phyloP scores from a whole-genome alignment of 1,284 basidiomycete genomes.

The Hymenochaete sp. region DNA sequence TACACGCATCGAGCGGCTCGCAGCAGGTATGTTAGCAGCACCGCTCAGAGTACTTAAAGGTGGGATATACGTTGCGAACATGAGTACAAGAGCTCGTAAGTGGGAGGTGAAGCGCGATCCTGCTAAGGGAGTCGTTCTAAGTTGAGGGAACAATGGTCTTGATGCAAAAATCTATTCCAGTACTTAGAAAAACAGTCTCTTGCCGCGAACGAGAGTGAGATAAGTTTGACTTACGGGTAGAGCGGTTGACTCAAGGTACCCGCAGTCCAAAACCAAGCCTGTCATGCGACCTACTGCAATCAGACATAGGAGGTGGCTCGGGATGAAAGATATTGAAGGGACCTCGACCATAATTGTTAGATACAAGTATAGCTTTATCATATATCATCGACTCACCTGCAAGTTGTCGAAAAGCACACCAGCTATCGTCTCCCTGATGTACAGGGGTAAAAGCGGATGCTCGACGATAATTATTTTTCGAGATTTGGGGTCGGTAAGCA shows the following conservation, averaged over 20 bases:
- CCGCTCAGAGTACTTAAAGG: slow-evolving; percentile 63
- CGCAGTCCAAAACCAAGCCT: slow-evolving; percentile 88
- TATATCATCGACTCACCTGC: slow-evolving; percentile 44
- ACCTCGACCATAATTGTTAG: slow-evolving; percentile 42
- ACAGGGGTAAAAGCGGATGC: slow-evolving; percentile 77
- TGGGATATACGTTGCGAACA: slow-evolving; percentile 74
- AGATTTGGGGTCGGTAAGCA: slow-evolving; percentile 88
- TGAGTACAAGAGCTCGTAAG: slow-evolving; percentile 67
- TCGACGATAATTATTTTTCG: slow-evolving; percentile 90
- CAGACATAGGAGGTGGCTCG: slow-evolving; percentile 77
- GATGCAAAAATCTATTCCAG: slow-evolving; percentile 72
- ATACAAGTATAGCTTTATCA: slow-evolving; percentile 1
- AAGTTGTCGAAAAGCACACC: slow-evolving; percentile 85
- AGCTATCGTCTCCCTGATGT: slow-evolving; percentile 84
- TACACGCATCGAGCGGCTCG: slow-evolving; percentile 54
- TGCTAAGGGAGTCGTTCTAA: slow-evolving; percentile 77
- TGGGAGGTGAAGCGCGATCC: slow-evolving; percentile 69
- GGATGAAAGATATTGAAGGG: slow-evolving; percentile 87
- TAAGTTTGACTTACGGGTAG: slow-evolving; percentile 61
- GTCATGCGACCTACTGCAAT: slow-evolving; percentile 83
- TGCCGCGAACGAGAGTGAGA: neutral
- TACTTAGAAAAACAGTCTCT: slow-evolving; percentile 1
- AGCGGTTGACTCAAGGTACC: slow-evolving; percentile 82
- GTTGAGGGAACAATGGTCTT: slow-evolving; percentile 73
- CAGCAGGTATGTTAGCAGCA: slow-evolving; percentile 50